Evolutionary conservation across 179 eudicot genomes (phyloP).

Genomic region (Silene vulgaris): DNA sequence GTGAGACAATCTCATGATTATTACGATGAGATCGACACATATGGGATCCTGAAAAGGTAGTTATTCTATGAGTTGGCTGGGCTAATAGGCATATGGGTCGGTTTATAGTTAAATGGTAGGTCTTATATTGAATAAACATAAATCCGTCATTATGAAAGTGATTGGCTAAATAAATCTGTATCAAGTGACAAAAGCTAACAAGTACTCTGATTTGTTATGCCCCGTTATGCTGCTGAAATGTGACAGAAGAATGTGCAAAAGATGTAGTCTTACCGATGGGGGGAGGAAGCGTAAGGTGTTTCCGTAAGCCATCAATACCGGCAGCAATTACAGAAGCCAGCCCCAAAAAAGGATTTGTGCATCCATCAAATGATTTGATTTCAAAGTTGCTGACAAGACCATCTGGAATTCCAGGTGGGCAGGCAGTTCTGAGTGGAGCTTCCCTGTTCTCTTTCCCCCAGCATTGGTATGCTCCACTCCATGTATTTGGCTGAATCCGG

Average conservation of each 20-base stretch:
- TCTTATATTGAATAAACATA: not conserved
- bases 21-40: not conserved
- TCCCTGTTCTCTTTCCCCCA: conserved; percentile 97
- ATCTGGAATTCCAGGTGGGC: conserved; percentile 85
- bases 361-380: conserved; percentile 86
- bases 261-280: conserved; percentile 61
- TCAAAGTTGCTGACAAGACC: conserved; percentile 95
- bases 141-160: not conserved
- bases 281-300: conserved; percentile 53
- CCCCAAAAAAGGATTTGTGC: conserved; percentile 87
- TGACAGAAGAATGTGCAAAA: not conserved
- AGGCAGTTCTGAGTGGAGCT: conserved; percentile 90
- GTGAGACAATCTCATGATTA: not conserved
- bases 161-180: not conserved
- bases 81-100: not conserved
- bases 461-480: conserved; percentile 95
- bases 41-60: no score
- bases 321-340: conserved; percentile 82
- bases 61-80: no score
- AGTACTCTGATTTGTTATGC: not conserved
- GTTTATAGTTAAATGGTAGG: not conserved
- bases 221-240: not conserved
- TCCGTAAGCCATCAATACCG: conserved; percentile 87
- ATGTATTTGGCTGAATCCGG: conserved; percentile 83
- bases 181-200: no score